Conservation (phyloP, 805 yeast species). For the Zygotorulaspora chibaensis region DNA sequence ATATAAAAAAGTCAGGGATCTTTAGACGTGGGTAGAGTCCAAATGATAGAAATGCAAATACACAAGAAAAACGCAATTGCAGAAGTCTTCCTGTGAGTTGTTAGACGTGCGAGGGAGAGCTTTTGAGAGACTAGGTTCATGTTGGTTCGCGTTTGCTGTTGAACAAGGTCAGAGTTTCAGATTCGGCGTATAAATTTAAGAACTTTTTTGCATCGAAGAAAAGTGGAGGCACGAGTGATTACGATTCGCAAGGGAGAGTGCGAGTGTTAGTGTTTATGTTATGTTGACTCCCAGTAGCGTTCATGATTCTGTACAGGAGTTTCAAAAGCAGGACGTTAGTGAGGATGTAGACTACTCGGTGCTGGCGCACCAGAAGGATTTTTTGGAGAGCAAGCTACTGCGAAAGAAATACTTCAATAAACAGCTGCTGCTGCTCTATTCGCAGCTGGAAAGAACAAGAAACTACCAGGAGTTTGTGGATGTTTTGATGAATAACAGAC, state of each 20-base stretch:
- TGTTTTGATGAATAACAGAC: conserved; percentile 23
- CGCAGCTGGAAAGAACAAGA: conserved; percentile 27
- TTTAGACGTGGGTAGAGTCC: neutral
- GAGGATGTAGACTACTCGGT: conserved; percentile 24
- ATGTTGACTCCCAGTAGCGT: conserved; percentile 20
- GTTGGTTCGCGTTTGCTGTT: neutral
- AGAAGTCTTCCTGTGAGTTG: neutral
- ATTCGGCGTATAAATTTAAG: neutral
- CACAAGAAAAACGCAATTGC: neutral
- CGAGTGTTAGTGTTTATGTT: neutral
- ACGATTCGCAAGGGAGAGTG: neutral
- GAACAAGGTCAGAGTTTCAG: neutral
- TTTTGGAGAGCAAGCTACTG: conserved; percentile 19
- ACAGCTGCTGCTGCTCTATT: conserved; percentile 25
- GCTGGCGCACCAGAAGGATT: conserved; percentile 20
- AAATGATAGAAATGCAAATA: neutral
- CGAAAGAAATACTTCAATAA: conserved; percentile 22
- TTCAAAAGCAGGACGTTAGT: conserved; percentile 23
- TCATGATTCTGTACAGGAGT: conserved; percentile 16
- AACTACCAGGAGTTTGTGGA: conserved; percentile 33
- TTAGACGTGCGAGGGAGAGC: neutral
- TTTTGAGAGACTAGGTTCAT: neutral
- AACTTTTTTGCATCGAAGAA: neutral
- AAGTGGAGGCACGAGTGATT: too few species aligned
- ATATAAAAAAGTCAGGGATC: conserved; percentile 1